These are phyloP conservation scores for Vaccinium macrocarpon DNA, from an alignment of 148 eudicot genomes.

Conservation along the genomic window DNA sequence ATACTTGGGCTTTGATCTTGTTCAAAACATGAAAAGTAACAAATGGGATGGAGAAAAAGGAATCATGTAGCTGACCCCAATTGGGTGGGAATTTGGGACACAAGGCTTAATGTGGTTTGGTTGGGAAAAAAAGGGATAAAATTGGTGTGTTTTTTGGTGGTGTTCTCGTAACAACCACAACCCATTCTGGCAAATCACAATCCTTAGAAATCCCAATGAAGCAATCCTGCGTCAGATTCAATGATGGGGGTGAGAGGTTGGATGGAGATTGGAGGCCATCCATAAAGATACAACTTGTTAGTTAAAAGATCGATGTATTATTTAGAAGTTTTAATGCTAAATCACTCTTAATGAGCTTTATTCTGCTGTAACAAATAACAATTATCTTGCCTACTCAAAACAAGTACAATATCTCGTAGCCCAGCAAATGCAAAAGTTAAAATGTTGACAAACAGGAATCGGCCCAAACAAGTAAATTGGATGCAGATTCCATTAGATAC, in stretches of 20 bases:
- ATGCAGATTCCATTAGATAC: background rate
- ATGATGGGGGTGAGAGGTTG: background rate
- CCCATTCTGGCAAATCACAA: background rate
- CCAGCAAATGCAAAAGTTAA: background rate
- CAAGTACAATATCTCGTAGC: background rate
- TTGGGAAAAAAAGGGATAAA: background rate
- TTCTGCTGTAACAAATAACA: background rate
- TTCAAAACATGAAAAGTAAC: background rate
- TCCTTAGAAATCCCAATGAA: background rate
- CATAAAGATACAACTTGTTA: background rate
- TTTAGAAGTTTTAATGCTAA: background rate
- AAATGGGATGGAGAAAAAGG: background rate
- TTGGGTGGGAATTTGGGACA: background rate
- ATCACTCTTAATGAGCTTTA: background rate
- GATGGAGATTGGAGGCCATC: background rate
- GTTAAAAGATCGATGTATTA: background rate
- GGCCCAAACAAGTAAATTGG: background rate
- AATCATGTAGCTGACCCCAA: background rate
- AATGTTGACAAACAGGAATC: background rate
- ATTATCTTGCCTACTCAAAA: background rate
- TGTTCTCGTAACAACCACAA: background rate
- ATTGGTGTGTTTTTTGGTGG: background rate
- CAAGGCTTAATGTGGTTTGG: background rate
- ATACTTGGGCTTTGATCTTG: background rate
- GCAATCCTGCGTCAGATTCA: background rate